Evolutionary conservation across 2,329 filamentous ascomycete genomes (phyloP), one percentile per base, ranked within the genome.

Genomic region (Lachnellula cervina): DNA sequence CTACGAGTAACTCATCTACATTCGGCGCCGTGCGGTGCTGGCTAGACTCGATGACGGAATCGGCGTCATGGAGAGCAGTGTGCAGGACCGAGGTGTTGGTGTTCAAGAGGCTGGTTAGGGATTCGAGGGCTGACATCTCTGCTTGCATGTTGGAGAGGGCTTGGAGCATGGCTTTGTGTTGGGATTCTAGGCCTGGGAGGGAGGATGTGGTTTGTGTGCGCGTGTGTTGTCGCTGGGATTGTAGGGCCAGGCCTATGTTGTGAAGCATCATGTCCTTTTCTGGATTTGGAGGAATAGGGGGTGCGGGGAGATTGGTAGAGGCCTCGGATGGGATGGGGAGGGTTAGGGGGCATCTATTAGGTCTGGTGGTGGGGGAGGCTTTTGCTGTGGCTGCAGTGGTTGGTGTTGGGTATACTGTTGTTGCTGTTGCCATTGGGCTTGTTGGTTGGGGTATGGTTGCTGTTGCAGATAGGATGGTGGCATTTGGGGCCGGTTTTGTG

Each of bases 251-350:
- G 37, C 87, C 90, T 32, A 97, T 80, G 45, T 91, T 88, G 52
- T 81, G 80, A 3, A 96, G 79, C 16, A 97, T 81, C 19, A 88
- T 87, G 71, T 97, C 91, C 70, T 96, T 97, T 72, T 97, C 90
- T 0, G 94, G 94, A 66, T 99, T 99, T 0, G 91, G 92, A 0
- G 94, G 93, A 34, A 97, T 90, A 0, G 93, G 92, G 0, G 94
- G 93, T 0, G 90, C 83, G 5, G 87, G 79, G 7, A 84, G 69
- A 21, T 79, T 74, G 9, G 60, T 61, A 0, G 76, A 73, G 4
- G 74, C 70, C 1, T 61, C 46, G 11, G 76, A 72, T 2, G 81
- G 77, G 13, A 80, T 73, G 16, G 75, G 65, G 23, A 82, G 71
- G 9, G 77, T 77, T 14, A 84, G 70, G 34, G 82, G 80, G 62